Percentiles rank a stretch among this genome's conserved stretches.
phyloP scores from a whole-genome alignment of 768 basidiomycete species.

The Cantharellus cinnabarinus region DNA sequence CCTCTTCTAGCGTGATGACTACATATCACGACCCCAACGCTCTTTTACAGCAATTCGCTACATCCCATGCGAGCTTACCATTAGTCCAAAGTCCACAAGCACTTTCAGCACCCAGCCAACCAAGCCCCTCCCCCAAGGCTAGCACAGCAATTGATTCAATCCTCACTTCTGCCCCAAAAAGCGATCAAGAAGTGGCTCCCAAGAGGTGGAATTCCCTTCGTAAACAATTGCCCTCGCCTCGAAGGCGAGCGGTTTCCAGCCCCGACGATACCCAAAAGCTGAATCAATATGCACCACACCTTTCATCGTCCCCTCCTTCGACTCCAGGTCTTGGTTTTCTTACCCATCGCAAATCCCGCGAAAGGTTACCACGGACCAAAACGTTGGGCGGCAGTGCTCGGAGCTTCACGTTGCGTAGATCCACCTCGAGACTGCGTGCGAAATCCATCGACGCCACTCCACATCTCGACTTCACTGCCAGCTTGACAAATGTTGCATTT shows the following conservation, averaged over 20 bases:
- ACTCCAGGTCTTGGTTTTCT: too few relatives aligned
- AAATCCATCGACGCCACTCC: too few relatives aligned
- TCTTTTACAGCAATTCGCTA: background rate
- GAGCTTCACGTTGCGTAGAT: too few relatives aligned
- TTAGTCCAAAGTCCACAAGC: background rate
- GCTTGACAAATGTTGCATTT: background rate
- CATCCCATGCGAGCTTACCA: background rate
- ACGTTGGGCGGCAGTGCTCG: too few relatives aligned
- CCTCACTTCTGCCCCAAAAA: background rate
- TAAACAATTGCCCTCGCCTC: background rate
- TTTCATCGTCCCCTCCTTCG: too few relatives aligned
- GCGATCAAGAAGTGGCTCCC: background rate
- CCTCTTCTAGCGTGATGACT: background rate
- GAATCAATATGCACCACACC: too few relatives aligned
- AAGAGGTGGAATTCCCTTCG: background rate
- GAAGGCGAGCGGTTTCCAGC: background rate
- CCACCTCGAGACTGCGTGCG: too few relatives aligned
- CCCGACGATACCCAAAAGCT: background rate
- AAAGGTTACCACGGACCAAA: too few relatives aligned
- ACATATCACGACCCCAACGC: background rate
- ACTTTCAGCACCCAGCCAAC: background rate
- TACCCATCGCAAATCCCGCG: too few relatives aligned
- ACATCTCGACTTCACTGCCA: background rate
- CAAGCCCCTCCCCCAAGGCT: background rate
- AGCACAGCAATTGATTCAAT: background rate